phyloP scores from a whole-genome alignment of 2,329 filamentous ascomycete species.

The Stagonosporopsis cucurbitacearum region DNA sequence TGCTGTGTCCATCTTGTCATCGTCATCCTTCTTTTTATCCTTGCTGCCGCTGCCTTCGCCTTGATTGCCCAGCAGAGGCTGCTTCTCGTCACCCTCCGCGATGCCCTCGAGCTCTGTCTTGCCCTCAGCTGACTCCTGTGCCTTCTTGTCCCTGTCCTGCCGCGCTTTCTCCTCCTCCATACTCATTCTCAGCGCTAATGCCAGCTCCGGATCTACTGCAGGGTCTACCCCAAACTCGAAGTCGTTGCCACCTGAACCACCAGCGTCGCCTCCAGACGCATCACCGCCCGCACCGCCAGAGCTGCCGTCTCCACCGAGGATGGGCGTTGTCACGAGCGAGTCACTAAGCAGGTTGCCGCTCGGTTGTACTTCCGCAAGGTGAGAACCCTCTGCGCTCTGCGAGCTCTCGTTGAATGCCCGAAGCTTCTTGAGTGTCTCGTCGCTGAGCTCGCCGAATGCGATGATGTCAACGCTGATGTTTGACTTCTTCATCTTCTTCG shows the following conservation, averaged over 20 bases:
- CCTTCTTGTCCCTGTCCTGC: conserved; percentile 82
- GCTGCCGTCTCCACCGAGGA: conserved; percentile 81
- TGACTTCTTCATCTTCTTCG: conserved; percentile 99
- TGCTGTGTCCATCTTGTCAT: conserved; percentile 92
- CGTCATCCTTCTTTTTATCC: conserved; percentile 57
- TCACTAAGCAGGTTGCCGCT: conserved; percentile 93
- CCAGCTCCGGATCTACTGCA: conserved; percentile 88
- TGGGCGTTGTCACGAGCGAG: conserved; percentile 85
- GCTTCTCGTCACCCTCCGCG: conserved; percentile 69
- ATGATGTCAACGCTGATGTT: conserved; percentile 94
- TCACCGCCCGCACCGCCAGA: conserved; percentile 62
- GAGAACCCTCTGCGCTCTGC: conserved; percentile 85
- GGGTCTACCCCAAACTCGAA: conserved; percentile 93
- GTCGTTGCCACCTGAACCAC: conserved; percentile 62
- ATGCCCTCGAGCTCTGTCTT: conserved; percentile 82
- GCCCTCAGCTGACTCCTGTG: conserved; percentile 72
- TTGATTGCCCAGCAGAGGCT: conserved; percentile 68
- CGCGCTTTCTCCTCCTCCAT: conserved; percentile 97
- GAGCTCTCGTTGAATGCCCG: conserved; percentile 92
- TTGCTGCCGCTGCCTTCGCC: conserved; percentile 70
- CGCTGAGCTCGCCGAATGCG: conserved; percentile 90
- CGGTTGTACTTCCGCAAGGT: conserved; percentile 88
- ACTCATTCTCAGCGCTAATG: conserved; percentile 93
- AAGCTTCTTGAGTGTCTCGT: conserved; percentile 87
- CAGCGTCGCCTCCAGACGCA: conserved; percentile 59